These are phyloP conservation scores for Conticribra guillardii DNA, from an alignment of 108 stramenopile species.

Conservation along the genomic window DNA sequence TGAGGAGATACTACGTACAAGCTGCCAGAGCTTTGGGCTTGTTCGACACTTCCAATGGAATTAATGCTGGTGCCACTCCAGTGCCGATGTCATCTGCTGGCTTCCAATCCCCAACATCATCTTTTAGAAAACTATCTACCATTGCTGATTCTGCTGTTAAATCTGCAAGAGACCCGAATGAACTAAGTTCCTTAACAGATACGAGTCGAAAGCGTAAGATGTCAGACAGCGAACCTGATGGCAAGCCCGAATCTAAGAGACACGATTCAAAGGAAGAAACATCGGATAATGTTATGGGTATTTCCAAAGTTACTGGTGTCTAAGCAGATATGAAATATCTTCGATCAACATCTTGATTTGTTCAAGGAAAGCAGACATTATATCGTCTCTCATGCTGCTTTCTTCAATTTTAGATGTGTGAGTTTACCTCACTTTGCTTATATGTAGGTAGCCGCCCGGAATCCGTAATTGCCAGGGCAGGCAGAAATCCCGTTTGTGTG, in stretches of 20 bases:
- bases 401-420: no score
- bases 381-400: not conserved
- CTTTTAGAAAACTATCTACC: not conserved
- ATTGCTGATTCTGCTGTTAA: conserved; percentile 4
- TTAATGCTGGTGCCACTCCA: conserved; percentile 66
- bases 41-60: conserved; percentile 65
- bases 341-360: not conserved
- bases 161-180: not conserved
- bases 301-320: not conserved
- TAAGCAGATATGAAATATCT: not conserved
- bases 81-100: conserved; percentile 30
- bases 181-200: not conserved
- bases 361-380: not conserved
- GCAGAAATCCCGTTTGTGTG: not conserved
- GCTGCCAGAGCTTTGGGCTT: conserved; percentile 81
- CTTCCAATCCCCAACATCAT: conserved; percentile 20
- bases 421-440: no score
- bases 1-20: conserved; percentile 81
- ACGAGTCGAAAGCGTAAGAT: conserved; percentile 30
- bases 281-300: no score
- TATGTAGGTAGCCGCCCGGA: not conserved
- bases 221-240: conserved; percentile 1
- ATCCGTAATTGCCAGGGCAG: not conserved
- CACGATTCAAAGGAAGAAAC: not conserved
- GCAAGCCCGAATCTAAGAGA: not conserved